These are phyloP conservation scores for Pisolithus thermaeus DNA, from an alignment of 1,284 basidiomycete species.

Conservation along the genomic window DNA sequence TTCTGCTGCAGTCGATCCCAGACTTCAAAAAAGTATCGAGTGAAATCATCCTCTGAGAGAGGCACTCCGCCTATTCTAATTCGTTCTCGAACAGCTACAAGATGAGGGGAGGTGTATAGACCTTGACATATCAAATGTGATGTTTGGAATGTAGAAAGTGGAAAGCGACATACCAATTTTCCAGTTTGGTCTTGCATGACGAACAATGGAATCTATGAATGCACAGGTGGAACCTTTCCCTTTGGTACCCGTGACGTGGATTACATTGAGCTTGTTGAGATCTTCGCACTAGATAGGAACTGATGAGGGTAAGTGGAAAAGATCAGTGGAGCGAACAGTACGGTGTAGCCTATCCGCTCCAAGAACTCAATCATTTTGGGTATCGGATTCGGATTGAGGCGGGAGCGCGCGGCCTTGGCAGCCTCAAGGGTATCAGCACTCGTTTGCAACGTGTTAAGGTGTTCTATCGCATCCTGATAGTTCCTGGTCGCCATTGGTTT, in stretches of 20 bases:
- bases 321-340: constrained; percentile 32
- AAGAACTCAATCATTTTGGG: constrained; percentile 92
- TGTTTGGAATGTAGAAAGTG: neutral
- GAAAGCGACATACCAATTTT: constrained; percentile 55
- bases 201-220: constrained; percentile 77
- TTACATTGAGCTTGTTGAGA: constrained; percentile 89
- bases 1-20: constrained; percentile 88
- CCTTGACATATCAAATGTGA: constrained; percentile 38
- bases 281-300: constrained; percentile 35
- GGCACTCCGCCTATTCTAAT: constrained; percentile 93
- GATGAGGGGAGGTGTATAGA: constrained; percentile 95
- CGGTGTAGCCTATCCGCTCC: constrained; percentile 80
- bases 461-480: constrained; percentile 79
- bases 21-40: constrained; percentile 92
- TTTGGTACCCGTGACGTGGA: constrained; percentile 98
- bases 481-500: constrained; percentile 43
- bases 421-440: constrained; percentile 83
- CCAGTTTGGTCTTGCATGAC: constrained; percentile 57
- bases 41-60: constrained; percentile 82
- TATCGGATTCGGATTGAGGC: constrained; percentile 68
- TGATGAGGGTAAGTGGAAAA: constrained; percentile 1
- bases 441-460: constrained; percentile 89
- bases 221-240: constrained; percentile 98
- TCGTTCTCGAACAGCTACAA: constrained; percentile 92
- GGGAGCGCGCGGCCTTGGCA: constrained; percentile 45